These are phyloP conservation scores for Dimocarpus longan DNA, from an alignment of 345 rosid genomes.

Conservation along the genomic window DNA sequence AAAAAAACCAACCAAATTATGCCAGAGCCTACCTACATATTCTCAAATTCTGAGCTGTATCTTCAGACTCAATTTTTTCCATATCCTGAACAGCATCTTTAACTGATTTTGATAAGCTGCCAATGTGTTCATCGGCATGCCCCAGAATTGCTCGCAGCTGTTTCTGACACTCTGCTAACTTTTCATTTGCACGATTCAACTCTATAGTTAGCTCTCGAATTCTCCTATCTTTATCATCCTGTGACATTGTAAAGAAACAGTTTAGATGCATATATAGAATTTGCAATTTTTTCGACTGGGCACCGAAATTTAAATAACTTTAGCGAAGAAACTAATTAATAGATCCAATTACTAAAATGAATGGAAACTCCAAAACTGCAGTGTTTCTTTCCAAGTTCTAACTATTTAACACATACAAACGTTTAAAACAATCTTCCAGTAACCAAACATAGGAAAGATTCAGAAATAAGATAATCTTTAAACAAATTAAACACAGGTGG, in stretches of 20 bases:
- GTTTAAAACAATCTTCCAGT: background rate
- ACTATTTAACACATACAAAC: background rate
- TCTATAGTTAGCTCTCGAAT: conserved; percentile 27
- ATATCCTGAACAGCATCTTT: conserved; percentile 25
- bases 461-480: background rate
- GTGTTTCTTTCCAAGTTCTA: background rate
- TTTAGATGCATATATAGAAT: background rate
- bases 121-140: conserved; percentile 25
- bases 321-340: background rate
- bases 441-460: background rate
- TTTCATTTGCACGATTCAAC: conserved; percentile 26
- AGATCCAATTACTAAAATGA: background rate
- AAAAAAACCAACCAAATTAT: background rate
- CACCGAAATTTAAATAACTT: background rate
- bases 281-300: background rate
- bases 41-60: background rate
- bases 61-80: conserved; percentile 20
- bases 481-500: background rate
- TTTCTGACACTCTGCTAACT: conserved; percentile 23
- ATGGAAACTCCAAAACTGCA: background rate
- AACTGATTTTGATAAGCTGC: conserved; percentile 18
- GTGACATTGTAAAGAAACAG: conserved; percentile 1
- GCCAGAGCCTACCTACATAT: conserved; percentile 5
- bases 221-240: conserved; percentile 36
- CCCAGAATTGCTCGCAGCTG: conserved; percentile 20